Base-by-base conservation (phyloP, 495 filamentous ascomycete species). In the Coniosporium apollinis region DNA sequence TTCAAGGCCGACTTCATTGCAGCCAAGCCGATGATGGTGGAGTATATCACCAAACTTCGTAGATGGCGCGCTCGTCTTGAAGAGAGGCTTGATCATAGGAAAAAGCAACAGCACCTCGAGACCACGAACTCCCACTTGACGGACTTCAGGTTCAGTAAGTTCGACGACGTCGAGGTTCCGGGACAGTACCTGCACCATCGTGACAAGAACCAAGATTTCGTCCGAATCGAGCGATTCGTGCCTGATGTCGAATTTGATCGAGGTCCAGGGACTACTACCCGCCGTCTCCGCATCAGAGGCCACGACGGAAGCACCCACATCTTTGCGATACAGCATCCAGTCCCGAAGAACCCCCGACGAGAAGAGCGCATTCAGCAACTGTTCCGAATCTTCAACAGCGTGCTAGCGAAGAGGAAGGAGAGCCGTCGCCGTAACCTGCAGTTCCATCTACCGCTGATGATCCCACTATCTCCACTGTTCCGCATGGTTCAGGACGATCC, bases 1-100 rank as follows among this genome's bases (percentile, higher is more conserved):
- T 99, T 99, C 52, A 91, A 99, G 53, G 79, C 74, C 5, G 91
- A 99, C 58, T 96, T 99, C 53, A 86, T 96, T 14, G 58, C 67
- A 19, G 81, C 79, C 45, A 93, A 92, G 58, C 89, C 89, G 10
- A 94, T 84, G 10, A 89, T 94, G 79, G 75, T 76, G 48, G 83
- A 93, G 49, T 99, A 99, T 61, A 94, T 99, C 38, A 83, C 94
- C 46, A 94, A 93, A 52, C 67, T 94, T 25, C 79, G 91, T 14
- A 81, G 77, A 46, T 99, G 91, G 91, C 75, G 91, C 22, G 85
- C 93, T 59, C 86, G 89, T 52, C 94, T 99, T 51, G 91, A 96
- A 50, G 87, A 94, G 58, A 92, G 87, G 59, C 74, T 99, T 32
- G 91, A 99, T 54, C 78, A 83, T n/a, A 71, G 91, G 22, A 54